Percentiles rank a stretch among this genome's conserved stretches.
Evolutionary conservation across 495 filamentous ascomycete genomes (phyloP).

Genomic region (Parachaetomium inaequale): DNA sequence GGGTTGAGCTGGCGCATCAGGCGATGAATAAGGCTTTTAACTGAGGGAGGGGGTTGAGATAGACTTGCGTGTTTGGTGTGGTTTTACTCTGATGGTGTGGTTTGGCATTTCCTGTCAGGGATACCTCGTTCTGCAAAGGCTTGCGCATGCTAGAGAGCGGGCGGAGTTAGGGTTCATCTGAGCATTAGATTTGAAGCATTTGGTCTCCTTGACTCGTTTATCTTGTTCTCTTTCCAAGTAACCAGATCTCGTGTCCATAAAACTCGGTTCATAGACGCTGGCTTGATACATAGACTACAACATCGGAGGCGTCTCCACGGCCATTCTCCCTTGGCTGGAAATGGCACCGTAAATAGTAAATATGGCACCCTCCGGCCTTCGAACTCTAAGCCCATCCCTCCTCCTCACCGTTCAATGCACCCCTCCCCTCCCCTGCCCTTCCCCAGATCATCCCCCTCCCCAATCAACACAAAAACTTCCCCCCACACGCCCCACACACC

Average conservation of each 20-base stretch:
- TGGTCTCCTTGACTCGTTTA: neutral
- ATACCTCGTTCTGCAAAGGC: slow-evolving; percentile 17
- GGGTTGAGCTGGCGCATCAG: slow-evolving; percentile 78
- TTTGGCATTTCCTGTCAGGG: slow-evolving; percentile 1
- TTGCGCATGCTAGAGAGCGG: slow-evolving; percentile 2
- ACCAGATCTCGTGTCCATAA: neutral
- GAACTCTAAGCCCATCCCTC: no score
- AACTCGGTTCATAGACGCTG: no score
- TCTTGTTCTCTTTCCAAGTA: neutral
- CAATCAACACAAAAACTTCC: slow-evolving; percentile 42
- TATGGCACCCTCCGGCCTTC: no score
- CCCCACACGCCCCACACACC: slow-evolving; percentile 43
- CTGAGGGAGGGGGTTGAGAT: neutral
- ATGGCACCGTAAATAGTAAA: no score
- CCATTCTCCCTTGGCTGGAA: no score
- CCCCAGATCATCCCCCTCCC: neutral
- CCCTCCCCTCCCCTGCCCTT: no score
- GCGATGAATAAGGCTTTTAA: slow-evolving; percentile 70
- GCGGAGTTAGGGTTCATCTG: slow-evolving; percentile 13
- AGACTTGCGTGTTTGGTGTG: neutral
- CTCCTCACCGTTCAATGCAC: neutral
- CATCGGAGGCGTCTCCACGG: no score
- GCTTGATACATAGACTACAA: no score
- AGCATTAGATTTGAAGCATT: slow-evolving; percentile 13
- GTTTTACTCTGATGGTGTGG: neutral